A percentile compares a stretch with the other conserved stretches of the same genome.
Evolutionary conservation across 2,329 filamentous ascomycete genomes (phyloP).

Genomic region (Leptographium galeiforme): DNA sequence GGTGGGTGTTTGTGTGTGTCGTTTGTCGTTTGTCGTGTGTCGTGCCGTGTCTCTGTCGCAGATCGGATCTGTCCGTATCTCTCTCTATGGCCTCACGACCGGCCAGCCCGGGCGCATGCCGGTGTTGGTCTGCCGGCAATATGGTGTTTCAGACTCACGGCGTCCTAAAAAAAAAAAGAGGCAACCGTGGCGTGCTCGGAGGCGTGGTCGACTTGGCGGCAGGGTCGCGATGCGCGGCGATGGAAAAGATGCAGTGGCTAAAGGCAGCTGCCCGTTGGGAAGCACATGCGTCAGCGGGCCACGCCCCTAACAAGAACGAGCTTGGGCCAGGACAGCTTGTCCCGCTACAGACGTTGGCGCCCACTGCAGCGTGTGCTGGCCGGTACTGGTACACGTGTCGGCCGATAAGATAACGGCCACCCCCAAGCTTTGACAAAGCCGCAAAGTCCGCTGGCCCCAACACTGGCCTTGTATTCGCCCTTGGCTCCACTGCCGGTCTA

Average conservation of each 20-base stretch:
- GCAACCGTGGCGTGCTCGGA: background rate
- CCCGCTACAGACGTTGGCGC: background rate
- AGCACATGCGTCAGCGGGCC: slow-evolving; percentile 1
- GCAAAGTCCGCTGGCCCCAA: background rate
- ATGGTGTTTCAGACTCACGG: background rate
- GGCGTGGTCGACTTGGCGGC: background rate
- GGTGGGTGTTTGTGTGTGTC: no score
- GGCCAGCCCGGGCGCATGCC: background rate
- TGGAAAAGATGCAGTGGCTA: background rate
- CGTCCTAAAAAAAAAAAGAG: background rate
- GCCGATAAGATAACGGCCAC: background rate
- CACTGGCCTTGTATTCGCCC: background rate
- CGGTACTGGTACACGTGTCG: no score
- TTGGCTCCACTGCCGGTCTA: background rate
- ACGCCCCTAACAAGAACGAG: background rate
- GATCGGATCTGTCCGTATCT: background rate
- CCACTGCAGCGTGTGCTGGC: no score
- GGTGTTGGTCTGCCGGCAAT: background rate
- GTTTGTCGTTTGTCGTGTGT: slow-evolving; percentile 12
- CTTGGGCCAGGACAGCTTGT: background rate
- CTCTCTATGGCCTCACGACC: background rate
- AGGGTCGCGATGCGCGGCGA: background rate
- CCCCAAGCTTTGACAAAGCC: background rate
- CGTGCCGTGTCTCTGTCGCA: slow-evolving; percentile 8
- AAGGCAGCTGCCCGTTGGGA: background rate